Evolutionary conservation across 2,329 filamentous ascomycete species (phyloP), one percentile per base, ranked within the genome.

Genomic region (Zasmidium cellare): DNA sequence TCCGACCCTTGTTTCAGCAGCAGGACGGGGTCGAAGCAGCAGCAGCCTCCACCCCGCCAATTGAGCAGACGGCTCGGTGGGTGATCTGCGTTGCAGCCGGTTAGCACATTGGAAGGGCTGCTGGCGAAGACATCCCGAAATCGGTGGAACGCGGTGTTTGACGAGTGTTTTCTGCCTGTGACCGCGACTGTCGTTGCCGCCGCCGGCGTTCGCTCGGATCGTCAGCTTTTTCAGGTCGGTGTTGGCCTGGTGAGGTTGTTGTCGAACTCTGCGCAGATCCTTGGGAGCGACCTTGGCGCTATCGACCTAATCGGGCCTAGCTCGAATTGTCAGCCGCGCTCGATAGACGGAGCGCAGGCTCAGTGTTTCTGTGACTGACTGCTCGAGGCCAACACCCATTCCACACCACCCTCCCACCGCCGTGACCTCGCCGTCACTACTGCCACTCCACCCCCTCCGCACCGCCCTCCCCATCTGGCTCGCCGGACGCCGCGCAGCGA

Each of bases 401-500:
- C 23, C 24, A 28, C 47, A 49, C 47, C 20, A 25, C 47, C n/a
- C n/a, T n/a, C n/a, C n/a, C 22, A 49, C 47, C 22, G 22, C 47
- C 23, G 16, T 25, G 22, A 25, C 47, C 14, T 22, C 47, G 6
- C 23, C 47, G 22, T 25, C 47, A 23, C 47, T 19, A 11, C 20
- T 23, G 41, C 45, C 19, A 41, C 45, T 1, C 28, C 16, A 18
- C 46, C 35, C 46, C 16, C 11, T n/a, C 53, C 47, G 24, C 31
- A 23, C 47, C 19, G 5, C 23, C 53, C 46, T 50, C 57, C 66
- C 68, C 68, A 55, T 62, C 67, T 71, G 67, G 68, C 67, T 68
- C 63, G 67, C 66, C 67, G 62, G 66, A 65, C 55, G 24, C 19
- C 38, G 25, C 55, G 54, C 63, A 65, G 65, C 67, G 67, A 66